Evolutionary conservation across 371 early-diverging fungal genomes (phyloP), one percentile per base, ranked within the genome.

Genomic region (Chytridiales sp.): DNA sequence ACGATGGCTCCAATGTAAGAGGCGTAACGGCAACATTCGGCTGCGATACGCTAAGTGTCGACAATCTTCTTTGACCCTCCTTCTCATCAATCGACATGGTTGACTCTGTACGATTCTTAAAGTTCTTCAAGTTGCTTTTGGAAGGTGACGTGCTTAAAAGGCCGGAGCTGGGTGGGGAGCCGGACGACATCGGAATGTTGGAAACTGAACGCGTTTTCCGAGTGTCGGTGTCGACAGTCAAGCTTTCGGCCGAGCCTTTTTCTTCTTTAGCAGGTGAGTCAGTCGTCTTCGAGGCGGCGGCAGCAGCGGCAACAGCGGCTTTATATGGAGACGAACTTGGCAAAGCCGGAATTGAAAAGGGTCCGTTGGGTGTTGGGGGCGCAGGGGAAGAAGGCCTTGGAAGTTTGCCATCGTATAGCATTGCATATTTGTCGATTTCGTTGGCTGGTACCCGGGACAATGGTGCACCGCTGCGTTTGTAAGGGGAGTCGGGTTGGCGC

Each of bases 401-500:
- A 11, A 67, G 57, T 39, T 56, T 36, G 0, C 72, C 72, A n/a
- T 62, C 69, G 39, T 59, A 68, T 57, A 77, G 54, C 26, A 21
- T 56, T 27, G 62, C 64, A 50, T 67, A 70, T 44, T 72, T 74
- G 42, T 60, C 62, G 32, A 69, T 52, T 17, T 76, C 73, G 34
- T 59, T 43, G 13, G 67, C 51, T 3, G 72, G 74, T 21, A 79
- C 69, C 15, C 79, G 70, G 19, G 74, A 60, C 15, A 83, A 61
- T 5, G 83, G 81, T 34, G 80, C 80, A 0, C 88, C 87, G 55
- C 79, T 85, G 56, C 80, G 72, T 60, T 85, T 83, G 67, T 70
- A 68, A 13, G 70, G 65, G 31, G 67, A 61, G 21, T 91, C 60
- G 89, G 92, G 88, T 84, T 80, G 96, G 47, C 97, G 87, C 54